Evolutionary conservation across 192 early-diverging fungal genomes (phyloP), one percentile per base, ranked within the genome.

Genomic region (Coemansia sp.): DNA sequence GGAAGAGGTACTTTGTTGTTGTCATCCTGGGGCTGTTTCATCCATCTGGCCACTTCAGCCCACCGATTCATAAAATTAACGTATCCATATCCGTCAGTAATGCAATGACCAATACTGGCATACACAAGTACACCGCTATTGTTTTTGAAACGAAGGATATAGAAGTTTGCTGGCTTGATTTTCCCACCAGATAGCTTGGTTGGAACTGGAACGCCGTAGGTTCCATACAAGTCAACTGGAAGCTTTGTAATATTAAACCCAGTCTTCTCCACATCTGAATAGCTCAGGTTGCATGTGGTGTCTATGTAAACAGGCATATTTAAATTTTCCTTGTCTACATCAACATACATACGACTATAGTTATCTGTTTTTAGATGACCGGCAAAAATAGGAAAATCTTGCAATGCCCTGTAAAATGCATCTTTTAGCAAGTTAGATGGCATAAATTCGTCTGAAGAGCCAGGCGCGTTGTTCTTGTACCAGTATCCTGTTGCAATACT

Each of bases 251-350:
- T 68, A 38, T 49, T 42, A 19, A 65, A 77, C 10, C 39, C 32
- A 15, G 54, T 16, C 1, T 18, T 48, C 37, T 68, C 13, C 9
- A 77, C 15, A 0, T 43, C 42, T 2, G 5, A 8, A 23, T 58
- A 71, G 39, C 68, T 53, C 11, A 64, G 12, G 0, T 49, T 3
- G 42, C 67, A 65, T 1, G 26, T 16, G 3, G 70, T 61, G 62
- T 69, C 70, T 1, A 16, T 42, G 16, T 65, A 77, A 42, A 61
- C 58, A 48, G 75, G 75, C 63, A 77, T 63, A 48, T 72, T 77
- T 12, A 77, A 21, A 38, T 77, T 56, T 37, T 45, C 19, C 18
- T 23, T 19, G 23, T 77, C 61, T 1, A 71, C 65, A 7, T 57
- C 47, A 11, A 76, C n/a, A 2, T 64, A n/a, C 4, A 16, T 40